Evolutionary conservation across 2,329 filamentous ascomycete genomes (phyloP), one percentile per base, ranked within the genome.

Genomic region (Penicillium sp.): DNA sequence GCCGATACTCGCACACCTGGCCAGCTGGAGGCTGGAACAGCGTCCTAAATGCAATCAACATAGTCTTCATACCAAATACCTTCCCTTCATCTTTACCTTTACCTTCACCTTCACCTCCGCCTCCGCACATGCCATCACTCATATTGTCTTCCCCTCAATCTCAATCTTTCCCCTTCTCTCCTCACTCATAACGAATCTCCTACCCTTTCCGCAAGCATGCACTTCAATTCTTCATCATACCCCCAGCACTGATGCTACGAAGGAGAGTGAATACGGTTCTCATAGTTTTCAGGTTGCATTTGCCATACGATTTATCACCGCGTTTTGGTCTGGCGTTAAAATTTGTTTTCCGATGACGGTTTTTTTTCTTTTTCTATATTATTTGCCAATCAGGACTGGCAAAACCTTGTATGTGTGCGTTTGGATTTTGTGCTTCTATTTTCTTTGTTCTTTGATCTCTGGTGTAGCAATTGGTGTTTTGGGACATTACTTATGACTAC

Each of bases 21-120:
- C 18, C 62, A 66, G 46, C 57, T 65, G 26, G 65, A 67, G 47
- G 62, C 65, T 26, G 64, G 63, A 2, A 24, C 50, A 43, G 23
- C 26, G 21, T 26, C 56, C 8, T 35, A 38, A 9, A 7, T 28
- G 24, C 35, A 57, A 52, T 38, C 16, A 7, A 24, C 8, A 18
- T 42, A 20, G 38, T 5, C 38, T 42, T 9, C 26, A 30, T 30
- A 9, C 26, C 26, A 30, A 30, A 30, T n/a, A n/a, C n/a, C n/a
- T n/a, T n/a, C n/a, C n/a, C n/a, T n/a, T n/a, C n/a, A n/a, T n/a
- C n/a, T n/a, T n/a, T 40, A 18, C 35, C 35, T 40, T 18, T 4
- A 38, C 5, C 33, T 38, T 9, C n/a, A 40, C n/a, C 35, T 40
- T n/a, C 35, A 40, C 16, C 7, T 33, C 6, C 12, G 12, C 12